Percentiles rank a stretch among this genome's conserved stretches.
phyloP scores from a whole-genome alignment of 371 early-diverging fungal species.

The Furculomyces boomerangus region DNA sequence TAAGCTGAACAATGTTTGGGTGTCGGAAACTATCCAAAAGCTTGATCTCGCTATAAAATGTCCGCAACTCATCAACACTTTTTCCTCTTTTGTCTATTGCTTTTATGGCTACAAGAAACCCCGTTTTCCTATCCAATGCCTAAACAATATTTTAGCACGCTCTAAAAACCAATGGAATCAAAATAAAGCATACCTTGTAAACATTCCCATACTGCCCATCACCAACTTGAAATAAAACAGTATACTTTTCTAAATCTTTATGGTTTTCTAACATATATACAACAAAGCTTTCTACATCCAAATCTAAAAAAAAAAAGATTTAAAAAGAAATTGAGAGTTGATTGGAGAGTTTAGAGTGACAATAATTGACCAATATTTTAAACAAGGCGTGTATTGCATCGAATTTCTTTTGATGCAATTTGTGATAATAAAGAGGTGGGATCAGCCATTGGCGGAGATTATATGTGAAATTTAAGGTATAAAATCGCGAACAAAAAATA shows the following conservation, averaged over 20 bases:
- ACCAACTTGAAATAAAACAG: slow-evolving; percentile 19
- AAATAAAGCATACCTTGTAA: slow-evolving; percentile 7
- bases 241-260: slow-evolving; percentile 9
- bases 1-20: slow-evolving; percentile 18
- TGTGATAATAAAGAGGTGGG: no score
- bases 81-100: slow-evolving; percentile 18
- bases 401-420: neutral
- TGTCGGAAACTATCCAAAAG: slow-evolving; percentile 17
- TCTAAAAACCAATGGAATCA: neutral
- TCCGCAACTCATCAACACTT: slow-evolving; percentile 13
- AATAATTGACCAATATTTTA: neutral
- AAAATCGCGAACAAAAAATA: no score
- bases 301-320: neutral
- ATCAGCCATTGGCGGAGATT: no score
- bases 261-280: slow-evolving; percentile 1
- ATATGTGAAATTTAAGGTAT: no score
- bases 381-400: neutral
- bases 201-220: slow-evolving; percentile 28
- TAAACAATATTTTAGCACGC: neutral
- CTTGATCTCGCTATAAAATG: slow-evolving; percentile 20
- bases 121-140: slow-evolving; percentile 15
- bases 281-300: neutral
- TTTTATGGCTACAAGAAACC: slow-evolving; percentile 21
- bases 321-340: neutral
- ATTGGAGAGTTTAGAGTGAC: neutral